Evolutionary conservation across 2,329 filamentous ascomycete species (phyloP).

Genomic region (Sodiomyces alkalinus): DNA sequence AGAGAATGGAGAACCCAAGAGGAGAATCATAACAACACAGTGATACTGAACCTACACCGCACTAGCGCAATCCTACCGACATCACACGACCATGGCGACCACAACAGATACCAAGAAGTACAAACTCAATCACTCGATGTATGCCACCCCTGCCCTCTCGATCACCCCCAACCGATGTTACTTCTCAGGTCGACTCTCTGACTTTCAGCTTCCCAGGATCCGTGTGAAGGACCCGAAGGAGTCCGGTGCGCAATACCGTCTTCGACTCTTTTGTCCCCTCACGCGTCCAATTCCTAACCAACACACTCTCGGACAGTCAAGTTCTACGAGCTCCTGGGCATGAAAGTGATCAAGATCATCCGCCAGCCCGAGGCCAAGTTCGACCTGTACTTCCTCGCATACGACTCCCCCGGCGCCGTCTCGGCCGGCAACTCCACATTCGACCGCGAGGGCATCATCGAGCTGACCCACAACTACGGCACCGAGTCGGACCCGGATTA

Average conservation of each 20-base stretch:
- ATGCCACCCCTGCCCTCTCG: conserved; percentile 9
- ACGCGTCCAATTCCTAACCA: conserved; percentile 3
- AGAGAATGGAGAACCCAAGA: no score
- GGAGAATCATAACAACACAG: no score
- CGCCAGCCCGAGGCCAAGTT: conserved; percentile 80
- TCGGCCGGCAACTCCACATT: conserved; percentile 56
- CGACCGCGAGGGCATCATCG: conserved; percentile 80
- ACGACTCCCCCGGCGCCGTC: conserved; percentile 61
- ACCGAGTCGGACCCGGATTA: conserved; percentile 75
- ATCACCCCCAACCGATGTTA: conserved; percentile 2
- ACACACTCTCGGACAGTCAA: conserved; percentile 59
- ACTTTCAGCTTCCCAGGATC: conserved; percentile 45
- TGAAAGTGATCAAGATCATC: conserved; percentile 70
- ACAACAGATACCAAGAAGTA: conserved; percentile 64
- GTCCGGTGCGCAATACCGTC: conserved; percentile 27
- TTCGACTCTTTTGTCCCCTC: not conserved
- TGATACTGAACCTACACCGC: not conserved
- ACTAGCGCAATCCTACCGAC: not conserved
- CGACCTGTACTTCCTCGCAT: conserved; percentile 89
- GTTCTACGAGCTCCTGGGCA: conserved; percentile 87
- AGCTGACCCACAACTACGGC: conserved; percentile 74
- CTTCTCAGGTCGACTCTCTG: no score
- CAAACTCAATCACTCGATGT: conserved; percentile 84
- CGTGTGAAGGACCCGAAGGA: conserved; percentile 87
- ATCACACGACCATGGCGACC: conserved; percentile 41